A percentile compares a stretch with the other conserved stretches of the same genome.
Evolutionary conservation across 306 rosid genomes (phyloP).

Genomic region (Malus sylvestris): DNA sequence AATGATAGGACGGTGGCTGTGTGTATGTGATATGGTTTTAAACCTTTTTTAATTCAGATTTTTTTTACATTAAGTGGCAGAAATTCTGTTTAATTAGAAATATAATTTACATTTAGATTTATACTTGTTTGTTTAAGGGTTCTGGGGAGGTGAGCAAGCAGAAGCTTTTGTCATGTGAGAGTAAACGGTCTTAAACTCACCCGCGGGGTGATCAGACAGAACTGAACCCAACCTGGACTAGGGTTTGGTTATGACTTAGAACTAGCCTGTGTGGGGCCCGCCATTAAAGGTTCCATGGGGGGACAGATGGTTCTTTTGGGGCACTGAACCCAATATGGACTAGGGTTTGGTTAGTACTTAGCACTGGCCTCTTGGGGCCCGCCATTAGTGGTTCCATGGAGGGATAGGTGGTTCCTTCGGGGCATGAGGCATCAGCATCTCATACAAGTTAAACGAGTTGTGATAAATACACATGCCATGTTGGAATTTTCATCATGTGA

Average conservation of each 20-base stretch:
- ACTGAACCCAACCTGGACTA: constrained; percentile 30
- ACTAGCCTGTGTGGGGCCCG: background rate
- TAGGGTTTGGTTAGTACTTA: too few species aligned
- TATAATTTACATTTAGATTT: background rate
- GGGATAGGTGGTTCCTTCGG: too few species aligned
- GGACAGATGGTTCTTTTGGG: background rate
- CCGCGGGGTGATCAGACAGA: constrained; percentile 15
- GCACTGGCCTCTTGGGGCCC: too few species aligned
- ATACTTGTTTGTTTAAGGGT: background rate
- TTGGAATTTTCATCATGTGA: too few species aligned
- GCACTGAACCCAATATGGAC: too few species aligned
- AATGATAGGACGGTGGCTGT: constrained; percentile 15
- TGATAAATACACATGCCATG: background rate
- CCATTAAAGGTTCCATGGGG: background rate
- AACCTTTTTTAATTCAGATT: constrained; percentile 2
- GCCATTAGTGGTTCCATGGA: too few species aligned
- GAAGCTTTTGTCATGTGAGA: constrained; percentile 14
- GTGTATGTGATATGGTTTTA: constrained; percentile 20
- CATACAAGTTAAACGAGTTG: too few species aligned
- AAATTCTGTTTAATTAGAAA: background rate
- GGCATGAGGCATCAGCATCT: too few species aligned
- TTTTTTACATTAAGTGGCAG: background rate
- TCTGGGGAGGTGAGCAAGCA: constrained; percentile 9
- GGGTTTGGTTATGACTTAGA: background rate
- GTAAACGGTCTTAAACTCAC: constrained; percentile 65